These are phyloP conservation scores for Cutaneotrichosporon cyanovorans DNA, from an alignment of 1,284 basidiomycete species.

Conservation along the genomic window DNA sequence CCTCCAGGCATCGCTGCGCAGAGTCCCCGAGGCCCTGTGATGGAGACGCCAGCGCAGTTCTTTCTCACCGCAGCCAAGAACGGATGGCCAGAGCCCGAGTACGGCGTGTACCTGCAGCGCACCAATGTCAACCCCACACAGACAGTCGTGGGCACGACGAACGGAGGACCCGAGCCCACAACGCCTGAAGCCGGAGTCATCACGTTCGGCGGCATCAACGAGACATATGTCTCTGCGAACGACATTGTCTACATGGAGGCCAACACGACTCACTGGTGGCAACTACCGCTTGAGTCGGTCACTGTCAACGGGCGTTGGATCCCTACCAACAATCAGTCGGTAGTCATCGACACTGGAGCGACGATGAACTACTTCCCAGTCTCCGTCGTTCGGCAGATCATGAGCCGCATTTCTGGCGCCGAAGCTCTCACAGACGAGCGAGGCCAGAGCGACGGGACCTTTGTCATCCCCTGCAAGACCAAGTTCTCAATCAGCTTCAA, in stretches of 20 bases:
- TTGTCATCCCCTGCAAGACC: conserved; percentile 57
- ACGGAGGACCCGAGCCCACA: conserved; percentile 50
- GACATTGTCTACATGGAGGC: conserved; percentile 65
- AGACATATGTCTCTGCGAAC: conserved; percentile 60
- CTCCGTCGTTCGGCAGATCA: not conserved
- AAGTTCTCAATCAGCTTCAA: conserved; percentile 59
- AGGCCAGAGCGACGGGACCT: conserved; percentile 45
- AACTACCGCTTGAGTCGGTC: conserved; percentile 47
- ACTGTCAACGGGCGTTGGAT: conserved; percentile 39
- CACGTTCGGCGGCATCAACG: conserved; percentile 60
- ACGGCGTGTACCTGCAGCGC: conserved; percentile 71
- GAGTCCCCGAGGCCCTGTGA: not conserved
- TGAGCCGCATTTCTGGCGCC: conserved; percentile 1
- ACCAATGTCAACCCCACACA: conserved; percentile 18
- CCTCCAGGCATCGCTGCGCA: conserved; percentile 20
- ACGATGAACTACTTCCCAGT: conserved; percentile 5
- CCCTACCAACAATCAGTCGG: not conserved
- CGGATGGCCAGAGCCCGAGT: conserved; percentile 58
- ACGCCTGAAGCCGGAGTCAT: conserved; percentile 67
- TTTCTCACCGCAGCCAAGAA: conserved; percentile 54
- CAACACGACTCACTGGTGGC: conserved; percentile 43
- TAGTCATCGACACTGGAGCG: conserved; percentile 8
- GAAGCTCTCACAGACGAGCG: conserved; percentile 16
- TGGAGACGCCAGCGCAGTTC: conserved; percentile 17
- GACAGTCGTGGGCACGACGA: no score